These are phyloP conservation scores for Scytalidium lignicola DNA, from an alignment of 2,329 filamentous ascomycete species.

Conservation along the genomic window DNA sequence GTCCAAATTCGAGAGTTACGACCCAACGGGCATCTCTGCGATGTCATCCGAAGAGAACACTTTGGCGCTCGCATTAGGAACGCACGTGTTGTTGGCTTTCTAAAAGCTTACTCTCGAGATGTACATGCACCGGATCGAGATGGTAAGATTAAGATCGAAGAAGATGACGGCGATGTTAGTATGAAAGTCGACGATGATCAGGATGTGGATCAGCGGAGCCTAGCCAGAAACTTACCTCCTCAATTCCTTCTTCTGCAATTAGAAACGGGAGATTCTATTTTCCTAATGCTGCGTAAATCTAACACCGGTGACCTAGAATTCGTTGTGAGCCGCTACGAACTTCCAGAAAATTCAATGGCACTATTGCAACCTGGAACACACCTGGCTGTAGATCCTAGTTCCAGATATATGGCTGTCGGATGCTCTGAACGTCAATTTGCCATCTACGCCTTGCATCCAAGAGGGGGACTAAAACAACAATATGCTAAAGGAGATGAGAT, in stretches of 20 bases:
- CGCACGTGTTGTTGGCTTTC: constrained; percentile 67
- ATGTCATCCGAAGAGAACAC: constrained; percentile 72
- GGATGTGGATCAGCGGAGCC: constrained; percentile 7
- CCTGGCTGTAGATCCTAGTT: constrained; percentile 74
- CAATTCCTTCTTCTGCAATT: constrained; percentile 76
- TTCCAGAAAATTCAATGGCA: constrained; percentile 30
- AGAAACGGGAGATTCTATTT: constrained; percentile 67
- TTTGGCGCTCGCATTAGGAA: constrained; percentile 76
- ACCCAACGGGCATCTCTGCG: constrained; percentile 63
- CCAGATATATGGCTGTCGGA: constrained; percentile 61
- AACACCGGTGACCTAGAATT: constrained; percentile 30
- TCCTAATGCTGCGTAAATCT: constrained; percentile 61
- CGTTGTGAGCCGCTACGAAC: constrained; percentile 52
- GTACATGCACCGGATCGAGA: constrained; percentile 28
- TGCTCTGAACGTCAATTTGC: constrained; percentile 67
- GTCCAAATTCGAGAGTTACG: constrained; percentile 76
- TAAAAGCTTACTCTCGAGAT: constrained; percentile 26
- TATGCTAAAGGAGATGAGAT: constrained; percentile 42
- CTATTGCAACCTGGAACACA: constrained; percentile 49
- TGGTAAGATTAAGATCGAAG: constrained; percentile 10
- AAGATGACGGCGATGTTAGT: constrained; percentile 35
- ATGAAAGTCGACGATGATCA: constrained; percentile 27
- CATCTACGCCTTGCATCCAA: constrained; percentile 63
- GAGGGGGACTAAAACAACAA: constrained; percentile 44
- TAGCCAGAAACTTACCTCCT: constrained; percentile 51